A percentile compares a stretch with the other conserved stretches of the same genome.
phyloP scores from a whole-genome alignment of 148 eudicot genomes.

The Silene latifolia region DNA sequence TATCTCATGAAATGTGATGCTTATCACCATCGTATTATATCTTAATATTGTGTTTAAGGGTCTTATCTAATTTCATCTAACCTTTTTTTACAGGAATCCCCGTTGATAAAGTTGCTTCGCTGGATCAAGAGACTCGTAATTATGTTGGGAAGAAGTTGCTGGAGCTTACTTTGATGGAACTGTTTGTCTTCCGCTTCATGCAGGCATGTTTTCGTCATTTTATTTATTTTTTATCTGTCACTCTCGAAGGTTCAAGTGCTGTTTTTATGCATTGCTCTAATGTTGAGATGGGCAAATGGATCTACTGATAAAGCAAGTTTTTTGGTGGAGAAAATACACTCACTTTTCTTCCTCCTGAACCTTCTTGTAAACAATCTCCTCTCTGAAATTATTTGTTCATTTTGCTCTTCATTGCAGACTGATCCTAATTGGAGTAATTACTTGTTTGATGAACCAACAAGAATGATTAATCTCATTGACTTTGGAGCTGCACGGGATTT shows the following conservation, averaged over 20 bases:
- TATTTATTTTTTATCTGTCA: not conserved
- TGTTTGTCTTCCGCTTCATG: conserved; percentile 92
- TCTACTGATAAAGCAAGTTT: not conserved
- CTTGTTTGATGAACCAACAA: conserved; percentile 58
- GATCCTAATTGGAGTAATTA: conserved; percentile 98
- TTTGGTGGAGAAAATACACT: not conserved
- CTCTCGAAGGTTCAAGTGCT: not conserved
- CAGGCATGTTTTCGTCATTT: conserved; percentile 48
- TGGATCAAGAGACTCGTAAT: conserved; percentile 85
- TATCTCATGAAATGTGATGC: not conserved
- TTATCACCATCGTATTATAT: not conserved
- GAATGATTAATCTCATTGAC: conserved; percentile 77
- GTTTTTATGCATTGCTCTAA: not conserved
- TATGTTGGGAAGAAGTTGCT: conserved; percentile 77
- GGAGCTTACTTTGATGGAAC: conserved; percentile 87
- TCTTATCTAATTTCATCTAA: not conserved
- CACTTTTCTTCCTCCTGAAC: not conserved
- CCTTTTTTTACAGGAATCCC: conserved; percentile 81
- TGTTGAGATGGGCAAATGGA: not conserved
- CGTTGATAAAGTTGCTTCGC: conserved; percentile 74
- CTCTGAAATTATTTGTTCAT: conserved; percentile 2
- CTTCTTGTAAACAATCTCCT: not conserved
- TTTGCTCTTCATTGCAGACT: conserved; percentile 67
- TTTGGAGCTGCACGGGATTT: conserved; percentile 92
- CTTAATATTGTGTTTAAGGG: not conserved